Base-by-base conservation (phyloP, 2,329 filamentous ascomycete species). In the Colletotrichum sublineola region DNA sequence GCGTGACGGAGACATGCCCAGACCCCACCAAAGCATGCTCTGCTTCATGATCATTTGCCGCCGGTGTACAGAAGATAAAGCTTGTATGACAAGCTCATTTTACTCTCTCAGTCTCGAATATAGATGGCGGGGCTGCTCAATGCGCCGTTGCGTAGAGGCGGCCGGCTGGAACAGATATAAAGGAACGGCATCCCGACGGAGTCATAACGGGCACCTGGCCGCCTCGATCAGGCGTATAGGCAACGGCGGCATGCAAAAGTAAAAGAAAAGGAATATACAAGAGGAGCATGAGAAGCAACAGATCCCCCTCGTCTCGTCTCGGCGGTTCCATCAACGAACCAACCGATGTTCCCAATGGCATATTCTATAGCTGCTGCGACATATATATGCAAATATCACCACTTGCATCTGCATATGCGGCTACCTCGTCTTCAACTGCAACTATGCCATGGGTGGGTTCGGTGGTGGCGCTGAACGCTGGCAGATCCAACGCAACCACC, bases 391-490 rank as follows among this genome's bases (percentile, higher is more conserved):
- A 63, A 68, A 64, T 38, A 64, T 38, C n/a, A 63, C 65, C 58
- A 48, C 60, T 36, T 64, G 66, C 69, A 55, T 60, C 24, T 42
- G 66, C 65, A 68, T 64, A 68, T 72, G 69, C 69, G 69, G 69
- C 46, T 48, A 66, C 53, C 29, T 31, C 52, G 12, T 36, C 62
- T 53, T 57, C 46, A 64, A 29, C 24, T 24, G 24, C 24, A 24
- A 24, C 58, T 24, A 46, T 38, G 36, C 20, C 44, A 42, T 36
- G 38, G 38, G 14, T 40, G 60, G 55, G n/a, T 36, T n/a, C 29
- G 36, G 42, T 53, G 58, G 68, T 31, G 52, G 24, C 53, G 53
- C n/a, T 40, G 33, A 40, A 57, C 33, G 46, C 29, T 65, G 61
- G 50, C 61, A 60, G 44, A 68, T 68, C 60, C 31, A 63, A 57